phyloP scores from a whole-genome alignment of 805 yeast species.

The Starmerella davenportii region DNA sequence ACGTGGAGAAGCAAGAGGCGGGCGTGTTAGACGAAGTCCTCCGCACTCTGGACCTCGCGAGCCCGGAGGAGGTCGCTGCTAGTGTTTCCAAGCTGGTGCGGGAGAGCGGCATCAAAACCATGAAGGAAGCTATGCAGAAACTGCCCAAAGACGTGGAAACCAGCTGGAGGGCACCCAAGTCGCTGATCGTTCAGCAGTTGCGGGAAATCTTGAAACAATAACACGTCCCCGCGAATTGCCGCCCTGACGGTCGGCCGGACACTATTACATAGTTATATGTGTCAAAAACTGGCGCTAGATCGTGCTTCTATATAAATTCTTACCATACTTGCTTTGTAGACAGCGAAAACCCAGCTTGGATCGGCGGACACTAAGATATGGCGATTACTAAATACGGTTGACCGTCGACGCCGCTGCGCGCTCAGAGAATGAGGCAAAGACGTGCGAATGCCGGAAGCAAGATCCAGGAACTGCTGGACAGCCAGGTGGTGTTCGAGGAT shows the following conservation, averaged over 20 bases:
- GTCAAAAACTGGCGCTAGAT: too few relatives aligned
- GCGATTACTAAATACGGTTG: too few relatives aligned
- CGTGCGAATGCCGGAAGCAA: slow-evolving; percentile 85
- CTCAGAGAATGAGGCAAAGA: slow-evolving; percentile 24
- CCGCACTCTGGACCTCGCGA: slow-evolving; percentile 30
- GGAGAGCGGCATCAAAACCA: slow-evolving; percentile 9
- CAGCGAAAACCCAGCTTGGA: too few relatives aligned
- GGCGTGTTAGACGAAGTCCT: slow-evolving; percentile 28
- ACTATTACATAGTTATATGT: too few relatives aligned
- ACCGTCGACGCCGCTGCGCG: too few relatives aligned
- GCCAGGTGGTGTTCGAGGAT: slow-evolving; percentile 41
- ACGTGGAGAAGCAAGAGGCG: slow-evolving; percentile 34
- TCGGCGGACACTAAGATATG: too few relatives aligned
- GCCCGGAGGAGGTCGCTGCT: slow-evolving; percentile 28
- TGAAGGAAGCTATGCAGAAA: slow-evolving; percentile 9
- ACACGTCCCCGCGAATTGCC: too few relatives aligned
- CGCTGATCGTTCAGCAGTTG: slow-evolving; percentile 14
- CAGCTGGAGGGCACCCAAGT: slow-evolving; percentile 20
- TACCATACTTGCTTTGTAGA: too few relatives aligned
- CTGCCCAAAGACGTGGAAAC: slow-evolving; percentile 18
- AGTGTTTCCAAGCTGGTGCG: slow-evolving; percentile 17
- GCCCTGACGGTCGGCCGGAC: too few relatives aligned
- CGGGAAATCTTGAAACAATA: neutral
- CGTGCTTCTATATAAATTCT: too few relatives aligned
- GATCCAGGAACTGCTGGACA: slow-evolving; percentile 49